phyloP scores from a whole-genome alignment of 2,329 filamentous ascomycete genomes.

The Fusarium secorum region DNA sequence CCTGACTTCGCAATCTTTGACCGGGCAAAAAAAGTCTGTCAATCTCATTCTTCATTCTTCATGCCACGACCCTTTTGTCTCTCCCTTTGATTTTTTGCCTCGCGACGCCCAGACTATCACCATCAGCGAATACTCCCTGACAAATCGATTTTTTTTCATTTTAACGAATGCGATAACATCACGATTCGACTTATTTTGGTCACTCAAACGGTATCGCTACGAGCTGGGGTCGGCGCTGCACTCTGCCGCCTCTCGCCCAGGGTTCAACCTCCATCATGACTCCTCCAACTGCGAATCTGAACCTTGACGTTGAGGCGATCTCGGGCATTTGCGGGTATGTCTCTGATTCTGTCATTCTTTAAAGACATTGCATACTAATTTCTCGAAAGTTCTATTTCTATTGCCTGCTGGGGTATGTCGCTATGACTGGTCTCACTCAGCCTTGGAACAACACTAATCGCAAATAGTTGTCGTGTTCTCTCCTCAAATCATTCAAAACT shows the following conservation, averaged over 20 bases:
- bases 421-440: background rate
- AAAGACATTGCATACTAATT: constrained; percentile 13
- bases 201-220: constrained; percentile 4
- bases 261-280: constrained; percentile 53
- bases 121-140: background rate
- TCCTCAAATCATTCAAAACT: constrained; percentile 96
- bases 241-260: constrained; percentile 29
- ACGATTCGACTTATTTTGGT: background rate
- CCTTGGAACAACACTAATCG: constrained; percentile 24
- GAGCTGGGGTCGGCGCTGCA: constrained; percentile 12
- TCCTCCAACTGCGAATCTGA: constrained; percentile 63
- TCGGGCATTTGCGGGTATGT: constrained; percentile 87
- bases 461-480: constrained; percentile 85
- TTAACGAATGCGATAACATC: constrained; percentile 16
- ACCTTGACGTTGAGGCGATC: constrained; percentile 87
- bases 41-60: constrained; percentile 5
- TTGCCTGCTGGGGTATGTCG: constrained; percentile 80
- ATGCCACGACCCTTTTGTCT: constrained; percentile 22
- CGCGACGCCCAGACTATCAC: background rate
- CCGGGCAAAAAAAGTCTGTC: constrained; percentile 38
- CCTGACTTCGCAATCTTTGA: constrained; percentile 28
- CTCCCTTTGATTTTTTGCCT: constrained; percentile 29
- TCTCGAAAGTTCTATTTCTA: constrained; percentile 79
- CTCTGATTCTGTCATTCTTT: constrained; percentile 41
- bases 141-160: background rate